These are phyloP conservation scores for Citrullus amarus DNA, from an alignment of 306 rosid species.

Conservation along the genomic window DNA sequence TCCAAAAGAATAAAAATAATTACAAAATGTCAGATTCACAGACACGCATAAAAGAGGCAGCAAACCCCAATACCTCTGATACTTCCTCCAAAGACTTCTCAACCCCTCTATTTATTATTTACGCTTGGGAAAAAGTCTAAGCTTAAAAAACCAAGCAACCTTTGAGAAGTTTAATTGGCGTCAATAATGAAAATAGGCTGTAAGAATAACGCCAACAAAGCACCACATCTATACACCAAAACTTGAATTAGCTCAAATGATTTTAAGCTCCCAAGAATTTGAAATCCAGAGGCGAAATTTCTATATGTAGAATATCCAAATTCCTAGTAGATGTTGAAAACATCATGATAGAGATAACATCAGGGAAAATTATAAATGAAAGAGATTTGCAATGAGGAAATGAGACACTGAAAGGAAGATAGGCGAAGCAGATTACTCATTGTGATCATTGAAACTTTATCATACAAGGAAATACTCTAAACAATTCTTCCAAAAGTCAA, in stretches of 20 bases:
- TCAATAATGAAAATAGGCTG: neutral
- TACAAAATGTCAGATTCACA: too few species aligned
- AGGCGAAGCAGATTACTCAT: neutral
- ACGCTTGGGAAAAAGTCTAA: neutral
- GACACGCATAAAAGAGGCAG: too few species aligned
- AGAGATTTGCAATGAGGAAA: neutral
- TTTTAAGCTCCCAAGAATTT: neutral
- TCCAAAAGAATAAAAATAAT: too few species aligned
- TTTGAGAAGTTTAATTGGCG: neutral
- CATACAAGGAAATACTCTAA: neutral
- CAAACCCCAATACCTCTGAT: neutral
- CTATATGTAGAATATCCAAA: neutral
- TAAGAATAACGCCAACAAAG: neutral
- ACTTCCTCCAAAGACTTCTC: neutral
- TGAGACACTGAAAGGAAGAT: neutral
- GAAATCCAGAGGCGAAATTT: neutral
- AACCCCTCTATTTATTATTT: neutral
- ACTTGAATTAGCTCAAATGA: neutral
- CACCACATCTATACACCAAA: neutral
- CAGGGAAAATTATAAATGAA: neutral
- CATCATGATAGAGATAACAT: neutral
- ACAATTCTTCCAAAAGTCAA: neutral
- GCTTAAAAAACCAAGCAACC: neutral
- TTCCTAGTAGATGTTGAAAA: neutral
- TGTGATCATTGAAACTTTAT: neutral